phyloP scores from a whole-genome alignment of 78 protist genomes.

The Dictyostelium capitatum region DNA sequence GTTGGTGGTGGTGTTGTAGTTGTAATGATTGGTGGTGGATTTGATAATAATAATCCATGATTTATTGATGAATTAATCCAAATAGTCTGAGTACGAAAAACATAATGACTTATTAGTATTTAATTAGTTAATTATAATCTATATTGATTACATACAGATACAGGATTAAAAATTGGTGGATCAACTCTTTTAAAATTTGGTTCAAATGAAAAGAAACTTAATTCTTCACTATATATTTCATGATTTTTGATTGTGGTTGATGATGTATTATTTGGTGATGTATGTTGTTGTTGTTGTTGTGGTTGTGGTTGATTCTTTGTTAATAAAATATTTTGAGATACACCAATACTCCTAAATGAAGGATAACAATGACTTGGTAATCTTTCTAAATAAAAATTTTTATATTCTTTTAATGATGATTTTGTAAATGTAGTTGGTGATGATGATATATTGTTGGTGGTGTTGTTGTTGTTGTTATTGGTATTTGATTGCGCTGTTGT shows the following conservation, averaged over 20 bases:
- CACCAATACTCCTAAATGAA: conserved; percentile 63
- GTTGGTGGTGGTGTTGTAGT: not conserved
- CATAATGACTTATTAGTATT: not conserved
- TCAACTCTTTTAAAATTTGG: conserved; percentile 44
- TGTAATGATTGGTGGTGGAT: not conserved
- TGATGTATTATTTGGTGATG: not conserved
- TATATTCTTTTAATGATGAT: conserved; percentile 55
- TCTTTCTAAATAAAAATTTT: conserved; percentile 52
- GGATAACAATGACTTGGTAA: conserved; percentile 57
- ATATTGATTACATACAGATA: conserved; percentile 34
- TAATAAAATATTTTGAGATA: conserved; percentile 46
- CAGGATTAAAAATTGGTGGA: conserved; percentile 53
- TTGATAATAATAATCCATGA: conserved; percentile 61
- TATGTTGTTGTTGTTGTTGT: not conserved
- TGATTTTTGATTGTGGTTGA: conserved; percentile 8
- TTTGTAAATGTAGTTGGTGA: not conserved
- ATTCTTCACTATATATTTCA: conserved; percentile 19
- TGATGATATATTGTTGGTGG: not conserved
- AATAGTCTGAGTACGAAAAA: conserved; percentile 25
- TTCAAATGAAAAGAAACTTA: conserved; percentile 67
- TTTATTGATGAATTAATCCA: conserved; percentile 63
- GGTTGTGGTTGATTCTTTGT: not conserved
- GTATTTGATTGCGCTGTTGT: not conserved
- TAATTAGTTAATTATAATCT: no score
- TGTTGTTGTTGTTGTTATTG: not conserved